Conservation (phyloP, 176 grass and related monocot species). For the Triticum monococcum region DNA sequence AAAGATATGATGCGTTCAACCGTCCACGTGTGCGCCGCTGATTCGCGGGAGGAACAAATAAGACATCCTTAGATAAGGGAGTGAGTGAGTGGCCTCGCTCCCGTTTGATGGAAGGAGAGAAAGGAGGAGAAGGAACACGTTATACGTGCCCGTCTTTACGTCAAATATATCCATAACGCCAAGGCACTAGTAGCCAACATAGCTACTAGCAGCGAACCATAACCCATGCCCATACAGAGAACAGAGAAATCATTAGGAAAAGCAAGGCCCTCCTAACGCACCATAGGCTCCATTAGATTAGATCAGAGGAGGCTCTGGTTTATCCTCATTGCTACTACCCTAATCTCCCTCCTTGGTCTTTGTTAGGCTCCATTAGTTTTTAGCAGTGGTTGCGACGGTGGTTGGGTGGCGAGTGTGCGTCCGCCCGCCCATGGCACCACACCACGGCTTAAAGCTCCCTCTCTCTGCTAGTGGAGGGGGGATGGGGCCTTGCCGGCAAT, state of each 20-base stretch:
- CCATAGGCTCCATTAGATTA: constrained; percentile 17
- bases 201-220: constrained; percentile 14
- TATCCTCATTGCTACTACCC: constrained; percentile 4
- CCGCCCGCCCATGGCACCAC: constrained; percentile 18
- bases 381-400: constrained; percentile 30
- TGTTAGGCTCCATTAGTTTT: constrained; percentile 17
- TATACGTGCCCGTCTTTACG: constrained; percentile 39
- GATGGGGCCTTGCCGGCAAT: constrained; percentile 57
- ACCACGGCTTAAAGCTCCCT: constrained; percentile 33
- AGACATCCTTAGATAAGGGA: constrained; percentile 30
- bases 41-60: constrained; percentile 26
- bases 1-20: neutral
- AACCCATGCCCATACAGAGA: neutral
- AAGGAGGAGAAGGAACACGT: constrained; percentile 21
- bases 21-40: constrained; percentile 17
- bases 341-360: neutral
- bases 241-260: constrained; percentile 2
- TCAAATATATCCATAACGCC: constrained; percentile 32
- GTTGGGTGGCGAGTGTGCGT: constrained; percentile 40
- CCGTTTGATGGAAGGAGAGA: constrained; percentile 17
- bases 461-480: constrained; percentile 37
- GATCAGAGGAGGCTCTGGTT: neutral
- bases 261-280: constrained; percentile 20
- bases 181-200: neutral
- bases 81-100: neutral